A percentile compares a stretch with the other conserved stretches of the same genome.
Conservation (phyloP, 2,329 filamentous ascomycete genomes). For the Endothia cerciana region DNA sequence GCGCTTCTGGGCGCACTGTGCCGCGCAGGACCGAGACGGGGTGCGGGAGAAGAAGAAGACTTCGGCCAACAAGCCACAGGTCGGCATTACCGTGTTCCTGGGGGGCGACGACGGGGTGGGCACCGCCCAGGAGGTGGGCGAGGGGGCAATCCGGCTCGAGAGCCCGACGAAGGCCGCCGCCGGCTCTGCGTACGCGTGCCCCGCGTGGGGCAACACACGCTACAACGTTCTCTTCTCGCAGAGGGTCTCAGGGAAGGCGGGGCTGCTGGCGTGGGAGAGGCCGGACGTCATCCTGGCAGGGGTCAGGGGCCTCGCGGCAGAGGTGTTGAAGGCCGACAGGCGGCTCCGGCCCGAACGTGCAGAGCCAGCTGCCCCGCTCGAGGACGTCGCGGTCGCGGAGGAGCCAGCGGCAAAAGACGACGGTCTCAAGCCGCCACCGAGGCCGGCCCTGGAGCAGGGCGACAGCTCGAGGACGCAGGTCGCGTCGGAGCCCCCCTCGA, state of each 20-base stretch:
- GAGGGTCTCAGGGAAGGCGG: slow-evolving; percentile 45
- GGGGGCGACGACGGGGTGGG: slow-evolving; percentile 44
- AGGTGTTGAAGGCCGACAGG: slow-evolving; percentile 43
- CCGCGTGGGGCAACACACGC: slow-evolving; percentile 50
- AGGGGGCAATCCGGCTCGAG: slow-evolving; percentile 33
- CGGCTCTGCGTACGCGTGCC: slow-evolving; percentile 45
- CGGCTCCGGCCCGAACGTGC: slow-evolving; percentile 40
- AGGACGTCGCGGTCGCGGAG: slow-evolving; percentile 38
- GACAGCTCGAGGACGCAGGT: slow-evolving; percentile 27
- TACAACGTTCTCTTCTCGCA: slow-evolving; percentile 49
- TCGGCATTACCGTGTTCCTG: slow-evolving; percentile 54
- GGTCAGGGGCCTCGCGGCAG: slow-evolving; percentile 45
- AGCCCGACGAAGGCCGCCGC: slow-evolving; percentile 12
- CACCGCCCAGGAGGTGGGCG: slow-evolving; percentile 25
- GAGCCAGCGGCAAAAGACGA: slow-evolving; percentile 5
- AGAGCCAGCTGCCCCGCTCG: slow-evolving; percentile 35
- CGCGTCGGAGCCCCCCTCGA: slow-evolving; percentile 24
- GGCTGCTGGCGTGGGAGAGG: slow-evolving; percentile 54
- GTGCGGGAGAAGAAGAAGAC: slow-evolving; percentile 12
- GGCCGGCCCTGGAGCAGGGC: slow-evolving; percentile 24
- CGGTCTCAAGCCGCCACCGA: slow-evolving; percentile 22
- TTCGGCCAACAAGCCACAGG: slow-evolving; percentile 24
- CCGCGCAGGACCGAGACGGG: slow-evolving; percentile 37
- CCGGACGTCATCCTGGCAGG: slow-evolving; percentile 51
- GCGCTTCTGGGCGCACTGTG: slow-evolving; percentile 57